A percentile compares a stretch with the other conserved stretches of the same genome.
Conservation (phyloP, 2,329 filamentous ascomycete genomes). For the Calonectria pseudoturangicola region DNA sequence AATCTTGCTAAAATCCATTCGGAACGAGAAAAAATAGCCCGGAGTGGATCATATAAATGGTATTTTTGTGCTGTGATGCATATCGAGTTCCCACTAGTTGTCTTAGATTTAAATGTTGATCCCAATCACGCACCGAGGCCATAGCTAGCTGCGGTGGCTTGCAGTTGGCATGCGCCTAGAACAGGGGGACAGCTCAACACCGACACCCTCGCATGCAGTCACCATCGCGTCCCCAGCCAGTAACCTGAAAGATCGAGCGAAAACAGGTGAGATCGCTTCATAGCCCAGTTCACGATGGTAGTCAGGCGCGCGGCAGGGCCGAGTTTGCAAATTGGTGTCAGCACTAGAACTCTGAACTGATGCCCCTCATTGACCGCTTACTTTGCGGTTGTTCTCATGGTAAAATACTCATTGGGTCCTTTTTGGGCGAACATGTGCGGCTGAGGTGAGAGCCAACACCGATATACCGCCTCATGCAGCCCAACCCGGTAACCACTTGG, state of each 20-base stretch:
- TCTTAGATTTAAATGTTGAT: conserved; percentile 14
- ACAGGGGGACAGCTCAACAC: not conserved
- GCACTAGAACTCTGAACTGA: conserved; percentile 27
- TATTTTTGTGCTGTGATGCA: not conserved
- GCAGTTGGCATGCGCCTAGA: conserved; percentile 22
- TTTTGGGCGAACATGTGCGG: conserved; percentile 8
- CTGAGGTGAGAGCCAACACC: conserved; percentile 35
- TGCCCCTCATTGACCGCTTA: conserved; percentile 17
- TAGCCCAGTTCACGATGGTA: not conserved
- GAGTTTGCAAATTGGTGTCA: conserved; percentile 17
- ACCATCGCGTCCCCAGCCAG: not conserved
- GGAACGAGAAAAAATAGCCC: not conserved
- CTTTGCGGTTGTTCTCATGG: too few relatives aligned
- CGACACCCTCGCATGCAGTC: not conserved
- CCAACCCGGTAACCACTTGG: too few relatives aligned
- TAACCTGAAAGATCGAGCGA: too few relatives aligned
- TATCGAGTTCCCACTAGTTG: not conserved
- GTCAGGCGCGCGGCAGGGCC: not conserved
- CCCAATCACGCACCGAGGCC: not conserved
- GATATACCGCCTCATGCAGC: not conserved
- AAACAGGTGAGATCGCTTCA: not conserved
- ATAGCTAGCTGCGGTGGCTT: not conserved
- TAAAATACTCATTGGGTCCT: conserved; percentile 18
- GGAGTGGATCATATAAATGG: not conserved
- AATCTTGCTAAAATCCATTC: conserved; percentile 9